Conservation (phyloP, 768 basidiomycete genomes). For the Fomitopsis pulvina region DNA sequence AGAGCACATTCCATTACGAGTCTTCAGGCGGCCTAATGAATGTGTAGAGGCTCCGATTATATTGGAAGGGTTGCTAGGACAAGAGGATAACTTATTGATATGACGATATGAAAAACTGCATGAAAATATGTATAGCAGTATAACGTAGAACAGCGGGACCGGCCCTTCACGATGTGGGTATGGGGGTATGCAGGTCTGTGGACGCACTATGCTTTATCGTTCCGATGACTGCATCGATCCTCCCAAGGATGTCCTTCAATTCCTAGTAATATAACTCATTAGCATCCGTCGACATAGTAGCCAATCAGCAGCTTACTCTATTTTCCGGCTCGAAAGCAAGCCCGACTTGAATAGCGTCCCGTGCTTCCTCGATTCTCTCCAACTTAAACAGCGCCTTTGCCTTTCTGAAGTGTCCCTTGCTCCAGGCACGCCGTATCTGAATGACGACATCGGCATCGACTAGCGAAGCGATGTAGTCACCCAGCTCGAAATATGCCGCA, state of each 20-base stretch:
- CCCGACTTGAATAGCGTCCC: conserved; percentile 76
- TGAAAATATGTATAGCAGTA: conserved; percentile 8
- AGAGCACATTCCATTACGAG: conserved; percentile 45
- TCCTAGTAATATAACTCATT: conserved; percentile 7
- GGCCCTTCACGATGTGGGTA: conserved; percentile 15
- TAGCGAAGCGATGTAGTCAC: conserved; percentile 70
- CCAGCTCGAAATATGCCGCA: conserved; percentile 73
- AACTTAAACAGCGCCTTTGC: conserved; percentile 83
- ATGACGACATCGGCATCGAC: conserved; percentile 92
- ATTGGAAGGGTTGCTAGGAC: conserved; percentile 17
- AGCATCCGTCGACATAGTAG: not conserved
- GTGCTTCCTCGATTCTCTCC: conserved; percentile 62
- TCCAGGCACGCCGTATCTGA: conserved; percentile 77
- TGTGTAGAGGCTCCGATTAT: conserved; percentile 51
- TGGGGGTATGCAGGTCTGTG: not conserved
- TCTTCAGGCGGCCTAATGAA: conserved; percentile 65
- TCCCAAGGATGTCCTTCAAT: conserved; percentile 15
- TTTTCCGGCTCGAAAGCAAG: conserved; percentile 78
- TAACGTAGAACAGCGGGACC: conserved; percentile 8
- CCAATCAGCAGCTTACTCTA: conserved; percentile 30
- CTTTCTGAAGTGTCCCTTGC: conserved; percentile 94
- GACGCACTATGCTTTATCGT: not conserved
- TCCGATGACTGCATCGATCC: conserved; percentile 8
- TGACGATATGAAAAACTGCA: not conserved
- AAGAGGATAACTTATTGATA: conserved; percentile 1